Evolutionary conservation across 306 rosid species (phyloP), one percentile per base, ranked within the genome.

Genomic region (Castanea sativa): DNA sequence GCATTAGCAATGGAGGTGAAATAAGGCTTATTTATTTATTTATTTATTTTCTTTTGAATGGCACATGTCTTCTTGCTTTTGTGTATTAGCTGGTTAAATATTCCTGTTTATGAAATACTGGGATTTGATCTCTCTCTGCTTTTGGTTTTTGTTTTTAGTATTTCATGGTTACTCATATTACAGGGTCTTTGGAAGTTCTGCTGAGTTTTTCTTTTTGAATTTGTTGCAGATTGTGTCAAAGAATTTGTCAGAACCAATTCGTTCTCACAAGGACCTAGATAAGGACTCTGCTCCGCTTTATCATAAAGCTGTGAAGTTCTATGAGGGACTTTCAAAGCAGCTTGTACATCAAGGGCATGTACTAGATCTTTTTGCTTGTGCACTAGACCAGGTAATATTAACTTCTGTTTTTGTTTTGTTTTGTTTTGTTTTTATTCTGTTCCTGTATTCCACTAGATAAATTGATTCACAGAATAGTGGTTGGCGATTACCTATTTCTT

Each of bases 221-320:
- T 79, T 69, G 58, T 53, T 85, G 86, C 84, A 95, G 99, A 95
- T 95, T 83, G 98, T 93, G 63, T 90, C 97, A 4, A 95, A 91
- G 88, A 86, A 74, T 87, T 88, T 95, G 53, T 86, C 97, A 71
- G 99, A 95, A 74, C 98, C 99, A 32, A 93, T 95, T 82, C 97
- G 99, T 77, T 95, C 99, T 74, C 99, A 95, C 87, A 95, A 95
- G 89, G 99, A 95, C 83, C 88, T 95, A 86, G 99, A 95, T 83
- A 95, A 95, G 86, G 99, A 95, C 90, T 90, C 99, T 82, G 98
- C 93, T 43, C 76, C 86, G 9, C 88, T 91, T 83, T 95, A 85
- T 79, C 99, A 95, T 78, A 95, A 93, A 75, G 88, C 97, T 18
- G 94, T 93, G 73, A 95, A 93, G 87, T 95, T 93, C 84, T 95